Base-by-base conservation (phyloP, 1,284 basidiomycete genomes). In the Coriolopsis trogii region DNA sequence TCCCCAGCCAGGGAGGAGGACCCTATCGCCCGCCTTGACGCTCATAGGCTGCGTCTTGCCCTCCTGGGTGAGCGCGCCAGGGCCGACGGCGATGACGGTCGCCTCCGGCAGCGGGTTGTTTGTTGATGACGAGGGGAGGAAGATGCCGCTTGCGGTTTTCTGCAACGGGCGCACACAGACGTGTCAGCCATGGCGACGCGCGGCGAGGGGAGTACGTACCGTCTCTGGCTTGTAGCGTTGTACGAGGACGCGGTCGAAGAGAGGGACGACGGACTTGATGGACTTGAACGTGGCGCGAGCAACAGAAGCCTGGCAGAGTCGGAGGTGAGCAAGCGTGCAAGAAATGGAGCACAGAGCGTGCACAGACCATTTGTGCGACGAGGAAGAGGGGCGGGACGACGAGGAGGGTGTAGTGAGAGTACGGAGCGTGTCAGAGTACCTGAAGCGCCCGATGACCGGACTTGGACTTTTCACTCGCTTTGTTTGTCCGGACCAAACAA, bases 221-320 rank as follows among this genome's bases (percentile, higher is more conserved):
- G 90, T 89, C 62, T 94, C 93, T 36, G 93, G 79, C 79, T 98
- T 98, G 85, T 96, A 96, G 58, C 95, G 85, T 78, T 98, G 95
- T 55, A 99, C 95, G 57, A 99, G 82, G 59, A 99, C 92, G 63
- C 96, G 92, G 86, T 98, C 96, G 55, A 98, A 79, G 48, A 98
- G 86, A 56, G 96, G 96, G 61, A 94, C 77, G 62, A 98, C 74
- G 48, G 95, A 81, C 78, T 86, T 93, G 84, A 98, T 98, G 63
- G 87, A 90, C 76, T 93, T 95, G 87, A 97, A 93, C 25, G 94
- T 95, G 60, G 86, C 84, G 73, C 87, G 85, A 49, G 85, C 73
- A 74, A 86, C 85, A 84, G 87, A 52, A 28, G 38, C 30, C 15
- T 29, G n/a, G 33, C n/a, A 2, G n/a, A 25, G 28, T 5, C n/a